Conservation (phyloP, 139 green algal genomes). For the Ettlia oleoabundans region DNA sequence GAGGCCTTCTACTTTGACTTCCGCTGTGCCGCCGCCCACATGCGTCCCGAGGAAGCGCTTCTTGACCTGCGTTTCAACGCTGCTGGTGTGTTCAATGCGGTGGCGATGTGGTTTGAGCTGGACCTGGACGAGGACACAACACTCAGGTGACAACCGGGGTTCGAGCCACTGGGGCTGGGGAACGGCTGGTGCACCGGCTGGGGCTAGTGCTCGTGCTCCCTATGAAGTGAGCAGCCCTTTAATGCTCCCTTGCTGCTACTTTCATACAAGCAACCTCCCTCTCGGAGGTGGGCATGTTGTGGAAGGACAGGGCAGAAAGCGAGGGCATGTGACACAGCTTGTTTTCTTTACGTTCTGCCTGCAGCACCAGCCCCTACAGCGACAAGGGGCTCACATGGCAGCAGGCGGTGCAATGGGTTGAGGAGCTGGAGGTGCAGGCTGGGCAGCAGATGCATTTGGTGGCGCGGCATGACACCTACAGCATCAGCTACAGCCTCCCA, state of each 20-base stretch:
- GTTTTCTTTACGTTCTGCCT: background rate
- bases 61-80: constrained; percentile 5
- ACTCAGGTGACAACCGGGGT: constrained; percentile 23
- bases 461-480: constrained; percentile 73
- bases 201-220: too few species aligned
- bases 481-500: constrained; percentile 33
- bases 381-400: constrained; percentile 64
- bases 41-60: constrained; percentile 41
- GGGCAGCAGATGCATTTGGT: constrained; percentile 50
- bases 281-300: too few species aligned
- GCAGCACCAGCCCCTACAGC: constrained; percentile 55
- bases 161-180: background rate
- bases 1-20: constrained; percentile 79
- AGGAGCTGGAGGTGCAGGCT: constrained; percentile 52
- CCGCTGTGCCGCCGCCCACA: constrained; percentile 51
- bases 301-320: too few species aligned
- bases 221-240: too few species aligned
- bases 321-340: background rate
- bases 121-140: constrained; percentile 67
- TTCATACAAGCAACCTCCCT: too few species aligned
- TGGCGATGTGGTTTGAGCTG: constrained; percentile 87
- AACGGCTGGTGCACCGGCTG: background rate
- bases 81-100: constrained; percentile 69
- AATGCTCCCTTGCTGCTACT: too few species aligned
- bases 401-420: constrained; percentile 79